A percentile compares a stretch with the other conserved stretches of the same genome.
Conservation (phyloP, 1,284 basidiomycete genomes). For the Flammula alnicola region DNA sequence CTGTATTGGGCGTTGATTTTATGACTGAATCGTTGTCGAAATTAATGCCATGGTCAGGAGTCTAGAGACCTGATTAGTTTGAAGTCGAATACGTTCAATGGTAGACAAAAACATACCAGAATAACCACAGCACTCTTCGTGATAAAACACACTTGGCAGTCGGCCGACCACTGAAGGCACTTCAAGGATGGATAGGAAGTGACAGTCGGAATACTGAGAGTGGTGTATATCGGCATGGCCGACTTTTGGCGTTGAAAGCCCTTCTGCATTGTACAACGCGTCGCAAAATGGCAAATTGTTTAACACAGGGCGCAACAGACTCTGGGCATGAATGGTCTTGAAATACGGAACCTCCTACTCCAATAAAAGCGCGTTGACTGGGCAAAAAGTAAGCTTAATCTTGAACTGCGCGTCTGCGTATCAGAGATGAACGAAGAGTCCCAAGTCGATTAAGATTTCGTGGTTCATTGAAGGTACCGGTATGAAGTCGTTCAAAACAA, state of each 20-base stretch:
- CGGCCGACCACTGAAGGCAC: constrained; percentile 72
- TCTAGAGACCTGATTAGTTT: constrained; percentile 5
- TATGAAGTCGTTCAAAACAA: too few relatives aligned
- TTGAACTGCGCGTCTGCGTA: too few relatives aligned
- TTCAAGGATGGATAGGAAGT: constrained; percentile 59
- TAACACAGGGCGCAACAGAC: too few relatives aligned
- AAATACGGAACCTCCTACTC: too few relatives aligned
- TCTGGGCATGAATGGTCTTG: too few relatives aligned
- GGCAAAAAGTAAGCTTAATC: too few relatives aligned
- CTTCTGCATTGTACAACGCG: constrained; percentile 16
- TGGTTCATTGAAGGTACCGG: too few relatives aligned
- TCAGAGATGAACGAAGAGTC: too few relatives aligned
- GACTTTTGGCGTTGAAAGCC: constrained; percentile 9
- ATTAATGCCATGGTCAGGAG: constrained; percentile 54
- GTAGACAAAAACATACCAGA: constrained; percentile 48
- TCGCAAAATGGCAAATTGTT: too few relatives aligned
- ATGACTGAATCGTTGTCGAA: constrained; percentile 56
- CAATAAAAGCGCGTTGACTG: too few relatives aligned
- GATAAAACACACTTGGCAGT: constrained; percentile 69
- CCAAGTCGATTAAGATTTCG: too few relatives aligned
- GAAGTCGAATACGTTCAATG: not conserved
- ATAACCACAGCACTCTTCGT: constrained; percentile 71
- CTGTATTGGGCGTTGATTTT: constrained; percentile 39
- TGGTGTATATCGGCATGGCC: constrained; percentile 44
- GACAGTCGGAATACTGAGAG: constrained; percentile 59